A percentile compares a stretch with the other conserved stretches of the same genome.
These are phyloP conservation scores for Akanthomyces lecanii DNA, from an alignment of 2,329 filamentous ascomycete species.

Conservation along the genomic window DNA sequence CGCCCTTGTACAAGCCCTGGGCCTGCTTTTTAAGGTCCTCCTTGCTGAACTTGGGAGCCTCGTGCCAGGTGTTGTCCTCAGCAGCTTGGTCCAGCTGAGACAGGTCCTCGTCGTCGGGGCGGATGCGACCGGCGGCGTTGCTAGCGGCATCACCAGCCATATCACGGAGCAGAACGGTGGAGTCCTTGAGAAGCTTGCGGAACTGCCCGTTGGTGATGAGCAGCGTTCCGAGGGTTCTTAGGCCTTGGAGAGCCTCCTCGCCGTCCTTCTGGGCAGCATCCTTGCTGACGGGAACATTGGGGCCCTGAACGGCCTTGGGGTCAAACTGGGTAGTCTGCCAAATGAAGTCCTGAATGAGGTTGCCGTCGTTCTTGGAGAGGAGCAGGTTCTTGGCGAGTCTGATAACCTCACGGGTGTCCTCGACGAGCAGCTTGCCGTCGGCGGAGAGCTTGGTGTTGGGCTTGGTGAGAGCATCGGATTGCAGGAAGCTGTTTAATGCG, in stretches of 20 bases:
- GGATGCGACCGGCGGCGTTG: conserved; percentile 70
- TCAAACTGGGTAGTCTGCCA: conserved; percentile 83
- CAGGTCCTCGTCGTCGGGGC: conserved; percentile 73
- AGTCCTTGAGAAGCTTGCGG: conserved; percentile 75
- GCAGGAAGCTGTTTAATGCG: conserved; percentile 82
- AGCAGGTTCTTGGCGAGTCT: conserved; percentile 79
- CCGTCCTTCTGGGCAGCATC: conserved; percentile 77
- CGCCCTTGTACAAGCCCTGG: conserved; percentile 56
- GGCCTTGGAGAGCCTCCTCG: conserved; percentile 74
- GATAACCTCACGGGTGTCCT: conserved; percentile 74
- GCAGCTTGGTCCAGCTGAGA: conserved; percentile 77
- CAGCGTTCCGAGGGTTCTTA: conserved; percentile 83
- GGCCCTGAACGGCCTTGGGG: conserved; percentile 55
- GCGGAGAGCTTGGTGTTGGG: conserved; percentile 74
- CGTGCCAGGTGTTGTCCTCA: conserved; percentile 90
- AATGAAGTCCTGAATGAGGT: conserved; percentile 93
- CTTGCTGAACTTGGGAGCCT: conserved; percentile 71
- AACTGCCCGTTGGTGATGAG: conserved; percentile 96
- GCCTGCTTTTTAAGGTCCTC: conserved; percentile 65
- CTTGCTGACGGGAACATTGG: conserved; percentile 67
- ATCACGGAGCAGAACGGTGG: conserved; percentile 74
- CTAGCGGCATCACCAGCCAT: conserved; percentile 86
- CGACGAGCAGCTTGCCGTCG: conserved; percentile 76
- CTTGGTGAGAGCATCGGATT: conserved; percentile 62
- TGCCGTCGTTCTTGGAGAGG: conserved; percentile 90